A percentile compares a stretch with the other conserved stretches of the same genome.
These are phyloP conservation scores for Symbiotaphrina buchneri DNA, from an alignment of 495 filamentous ascomycete species.

Conservation along the genomic window DNA sequence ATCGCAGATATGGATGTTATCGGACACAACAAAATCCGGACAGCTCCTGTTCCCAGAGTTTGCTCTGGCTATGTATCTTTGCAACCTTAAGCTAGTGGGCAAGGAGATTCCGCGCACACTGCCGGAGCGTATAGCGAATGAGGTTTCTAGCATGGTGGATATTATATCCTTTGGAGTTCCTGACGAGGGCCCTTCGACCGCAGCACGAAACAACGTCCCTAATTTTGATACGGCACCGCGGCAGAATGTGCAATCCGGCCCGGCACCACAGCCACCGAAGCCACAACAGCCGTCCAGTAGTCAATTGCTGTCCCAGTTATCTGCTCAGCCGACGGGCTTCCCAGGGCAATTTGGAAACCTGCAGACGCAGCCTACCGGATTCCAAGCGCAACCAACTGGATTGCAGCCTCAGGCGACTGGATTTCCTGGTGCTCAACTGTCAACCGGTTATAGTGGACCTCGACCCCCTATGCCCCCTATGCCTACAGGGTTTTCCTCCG, in stretches of 20 bases:
- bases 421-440: slow-evolving; percentile 15
- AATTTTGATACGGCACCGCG: slow-evolving; percentile 46
- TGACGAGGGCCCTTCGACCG: slow-evolving; percentile 40
- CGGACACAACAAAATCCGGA: slow-evolving; percentile 90
- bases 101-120: slow-evolving; percentile 53
- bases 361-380: slow-evolving; percentile 17
- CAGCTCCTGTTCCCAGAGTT: slow-evolving; percentile 97
- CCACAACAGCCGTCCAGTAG: slow-evolving; percentile 56
- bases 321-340: slow-evolving; percentile 53
- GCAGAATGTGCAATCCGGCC: slow-evolving; percentile 39
- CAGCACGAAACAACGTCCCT: slow-evolving; percentile 43
- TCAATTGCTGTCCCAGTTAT: slow-evolving; percentile 55
- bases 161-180: slow-evolving; percentile 91
- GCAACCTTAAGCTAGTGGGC: slow-evolving; percentile 76
- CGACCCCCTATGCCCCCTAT: slow-evolving; percentile 89
- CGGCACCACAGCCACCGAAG: slow-evolving; percentile 69
- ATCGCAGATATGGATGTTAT: slow-evolving; percentile 84
- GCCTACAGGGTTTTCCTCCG: slow-evolving; percentile 57
- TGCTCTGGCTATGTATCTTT: slow-evolving; percentile 95
- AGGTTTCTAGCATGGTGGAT: slow-evolving; percentile 98
- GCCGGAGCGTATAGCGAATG: slow-evolving; percentile 76
- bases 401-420: slow-evolving; percentile 31
- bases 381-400: slow-evolving; percentile 2
- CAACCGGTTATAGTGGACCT: slow-evolving; percentile 46
- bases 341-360: slow-evolving; percentile 21